phyloP scores from a whole-genome alignment of 148 eudicot genomes.

The Spergularia bocconei region DNA sequence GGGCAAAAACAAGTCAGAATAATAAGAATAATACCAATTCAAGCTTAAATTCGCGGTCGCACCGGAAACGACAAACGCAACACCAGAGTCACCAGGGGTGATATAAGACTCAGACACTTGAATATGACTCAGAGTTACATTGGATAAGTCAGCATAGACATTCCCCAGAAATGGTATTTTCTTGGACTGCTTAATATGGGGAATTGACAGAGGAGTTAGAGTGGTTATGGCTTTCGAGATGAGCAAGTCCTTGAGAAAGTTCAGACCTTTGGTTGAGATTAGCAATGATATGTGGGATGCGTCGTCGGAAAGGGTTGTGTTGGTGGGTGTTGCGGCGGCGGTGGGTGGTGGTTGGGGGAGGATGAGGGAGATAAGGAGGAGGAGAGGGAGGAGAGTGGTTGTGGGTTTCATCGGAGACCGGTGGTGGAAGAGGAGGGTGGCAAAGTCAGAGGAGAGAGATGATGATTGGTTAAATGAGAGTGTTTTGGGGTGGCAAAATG shows the following conservation, averaged over 20 bases:
- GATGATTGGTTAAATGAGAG: neutral
- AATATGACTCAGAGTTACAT: slow-evolving; percentile 49
- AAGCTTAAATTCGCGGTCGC: slow-evolving; percentile 59
- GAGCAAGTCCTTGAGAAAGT: slow-evolving; percentile 61
- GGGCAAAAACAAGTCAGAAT: slow-evolving; percentile 46
- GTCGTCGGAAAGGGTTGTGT: slow-evolving; percentile 22
- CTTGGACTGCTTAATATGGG: slow-evolving; percentile 42
- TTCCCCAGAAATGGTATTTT: slow-evolving; percentile 68
- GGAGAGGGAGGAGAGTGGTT: slow-evolving; percentile 2
- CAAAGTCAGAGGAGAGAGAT: neutral
- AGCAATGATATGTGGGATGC: slow-evolving; percentile 47
- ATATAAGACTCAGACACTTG: slow-evolving; percentile 46
- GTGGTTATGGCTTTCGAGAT: slow-evolving; percentile 57
- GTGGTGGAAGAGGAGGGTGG: neutral
- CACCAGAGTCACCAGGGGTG: slow-evolving; percentile 50
- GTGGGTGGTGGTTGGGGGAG: slow-evolving; percentile 11
- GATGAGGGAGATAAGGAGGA: slow-evolving; percentile 13
- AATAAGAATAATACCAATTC: slow-evolving; percentile 72
- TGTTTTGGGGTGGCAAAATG: too few species aligned
- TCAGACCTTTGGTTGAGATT: slow-evolving; percentile 64
- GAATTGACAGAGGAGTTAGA: slow-evolving; percentile 58
- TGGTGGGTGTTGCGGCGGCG: slow-evolving; percentile 26
- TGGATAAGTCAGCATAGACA: slow-evolving; percentile 46
- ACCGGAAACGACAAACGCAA: slow-evolving; percentile 56
- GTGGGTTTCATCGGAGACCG: slow-evolving; percentile 12